phyloP scores from a whole-genome alignment of 169 alveolate species.

The Eimeria zaria region DNA sequence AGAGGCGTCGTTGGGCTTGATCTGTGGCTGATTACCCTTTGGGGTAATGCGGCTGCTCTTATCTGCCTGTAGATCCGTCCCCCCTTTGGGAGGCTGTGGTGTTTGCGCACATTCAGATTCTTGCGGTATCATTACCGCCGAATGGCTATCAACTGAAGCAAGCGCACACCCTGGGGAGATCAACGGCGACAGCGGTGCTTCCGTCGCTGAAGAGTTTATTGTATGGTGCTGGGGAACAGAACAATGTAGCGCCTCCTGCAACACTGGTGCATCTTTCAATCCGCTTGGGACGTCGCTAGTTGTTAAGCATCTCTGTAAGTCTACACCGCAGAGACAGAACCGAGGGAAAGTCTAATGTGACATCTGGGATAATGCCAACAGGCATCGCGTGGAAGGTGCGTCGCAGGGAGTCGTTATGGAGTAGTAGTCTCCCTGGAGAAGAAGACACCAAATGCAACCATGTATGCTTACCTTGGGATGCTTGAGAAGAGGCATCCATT shows the following conservation, averaged over 20 bases:
- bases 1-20: neutral
- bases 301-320: neutral
- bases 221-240: slow-evolving; percentile 1
- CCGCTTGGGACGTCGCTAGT: neutral
- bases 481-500: slow-evolving; percentile 22
- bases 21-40: slow-evolving; percentile 47
- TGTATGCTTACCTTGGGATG: slow-evolving; percentile 18
- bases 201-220: slow-evolving; percentile 51
- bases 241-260: slow-evolving; percentile 13
- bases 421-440: neutral
- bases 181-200: slow-evolving; percentile 49
- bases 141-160: slow-evolving; percentile 28
- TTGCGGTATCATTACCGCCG: neutral
- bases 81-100: neutral
- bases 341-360: neutral
- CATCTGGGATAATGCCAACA: neutral
- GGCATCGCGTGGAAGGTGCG: neutral
- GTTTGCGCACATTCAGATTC: neutral
- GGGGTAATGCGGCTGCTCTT: slow-evolving; percentile 54
- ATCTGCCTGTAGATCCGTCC: neutral
- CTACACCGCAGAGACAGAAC: neutral
- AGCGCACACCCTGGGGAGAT: slow-evolving; percentile 2
- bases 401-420: neutral
- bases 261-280: neutral
- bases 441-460: neutral